Percentiles rank a stretch among this genome's conserved stretches.
phyloP scores from a whole-genome alignment of 2,329 filamentous ascomycete genomes.

The Claviceps monticola region DNA sequence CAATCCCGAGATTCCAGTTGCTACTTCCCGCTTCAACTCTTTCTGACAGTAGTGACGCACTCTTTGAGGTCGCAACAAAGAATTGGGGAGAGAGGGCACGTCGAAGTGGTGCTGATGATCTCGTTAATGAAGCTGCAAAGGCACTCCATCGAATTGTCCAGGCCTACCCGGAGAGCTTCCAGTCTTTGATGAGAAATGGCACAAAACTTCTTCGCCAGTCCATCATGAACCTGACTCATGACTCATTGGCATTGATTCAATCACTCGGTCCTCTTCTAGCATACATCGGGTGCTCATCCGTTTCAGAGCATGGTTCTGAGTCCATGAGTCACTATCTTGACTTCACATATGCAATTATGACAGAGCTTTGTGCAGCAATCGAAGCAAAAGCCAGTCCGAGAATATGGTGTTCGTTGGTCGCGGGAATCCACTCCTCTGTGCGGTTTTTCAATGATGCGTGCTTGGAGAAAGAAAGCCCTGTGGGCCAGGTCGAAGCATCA shows the following conservation, averaged over 20 bases:
- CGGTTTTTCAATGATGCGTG: slow-evolving; percentile 30
- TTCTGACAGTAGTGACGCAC: slow-evolving; percentile 22
- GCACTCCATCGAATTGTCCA: slow-evolving; percentile 26
- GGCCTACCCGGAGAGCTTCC: slow-evolving; percentile 22
- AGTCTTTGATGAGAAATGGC: slow-evolving; percentile 17
- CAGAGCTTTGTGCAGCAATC: slow-evolving; percentile 23
- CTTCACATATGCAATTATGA: slow-evolving; percentile 21
- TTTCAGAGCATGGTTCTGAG: slow-evolving; percentile 7
- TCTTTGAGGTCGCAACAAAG: slow-evolving; percentile 18
- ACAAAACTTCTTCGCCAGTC: slow-evolving; percentile 14
- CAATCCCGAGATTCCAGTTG: slow-evolving; percentile 8
- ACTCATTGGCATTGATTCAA: slow-evolving; percentile 17
- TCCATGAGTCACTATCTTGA: slow-evolving; percentile 27
- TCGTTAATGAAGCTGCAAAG: slow-evolving; percentile 27
- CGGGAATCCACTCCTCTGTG: slow-evolving; percentile 21
- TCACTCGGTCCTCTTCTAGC: slow-evolving; percentile 30
- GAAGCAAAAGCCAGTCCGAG: slow-evolving; percentile 16
- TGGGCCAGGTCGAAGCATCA: slow-evolving; percentile 10
- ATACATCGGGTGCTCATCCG: slow-evolving; percentile 33
- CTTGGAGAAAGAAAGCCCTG: slow-evolving; percentile 9
- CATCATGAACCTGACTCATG: slow-evolving; percentile 9
- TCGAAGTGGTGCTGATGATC: slow-evolving; percentile 17
- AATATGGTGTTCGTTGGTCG: slow-evolving; percentile 25
- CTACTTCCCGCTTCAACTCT: slow-evolving; percentile 23
- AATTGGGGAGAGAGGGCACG: slow-evolving; percentile 11